Base-by-base conservation (phyloP, 139 green algal genomes). In the Micractinium sp. region DNA sequence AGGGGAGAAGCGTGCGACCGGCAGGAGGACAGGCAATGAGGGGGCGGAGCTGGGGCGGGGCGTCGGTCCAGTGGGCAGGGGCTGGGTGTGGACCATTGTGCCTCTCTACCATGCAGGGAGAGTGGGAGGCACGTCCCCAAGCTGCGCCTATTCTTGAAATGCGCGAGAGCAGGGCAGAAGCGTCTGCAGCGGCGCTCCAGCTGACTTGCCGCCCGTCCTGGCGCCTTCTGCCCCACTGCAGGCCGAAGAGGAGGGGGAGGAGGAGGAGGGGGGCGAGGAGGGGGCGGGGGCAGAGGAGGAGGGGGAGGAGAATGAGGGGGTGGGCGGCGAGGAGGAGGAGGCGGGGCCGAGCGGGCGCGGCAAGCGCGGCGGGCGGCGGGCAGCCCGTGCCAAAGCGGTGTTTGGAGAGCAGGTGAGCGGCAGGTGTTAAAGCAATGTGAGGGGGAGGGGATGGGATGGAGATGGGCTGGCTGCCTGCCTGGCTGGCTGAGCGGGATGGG, bases 181-280 rank as follows among this genome's bases (percentile, higher is more conserved):
- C 71, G 71, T 20, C 23, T 78, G 71, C 71, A 36, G 31, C 31
- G 5, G 47, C 47, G 47, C 47, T 56, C 47, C 47, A 5, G 47
- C 47, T 56, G 5, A 5, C 9, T 56, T 56, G 5, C 47, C 39
- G 16, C 31, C 31, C 27, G 25, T 27, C 25, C 31, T 78, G 71
- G 29, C 31, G 71, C 71, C n/a, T 78, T 2, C 71, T 35, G 31
- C 71, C 31, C 31, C 71, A 20, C 14, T 78, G 75, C 53, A 89
- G 36, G 67, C 18, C 25, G 29, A 81, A n/a, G 84, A 33, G 2
- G 84, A 56, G 56, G 77, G 87, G 38, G 82, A 85, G 19, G 80
- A 80, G 33, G 85, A 83, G 61, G 60, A 91, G 38, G 83, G 88
- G 16, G 78, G 85, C 60, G 77, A 85, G 31, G 74, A 91, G 78